Evolutionary conservation across 352 stramenopile species (phyloP).

Genomic region (Phytophthora fragariae): DNA sequence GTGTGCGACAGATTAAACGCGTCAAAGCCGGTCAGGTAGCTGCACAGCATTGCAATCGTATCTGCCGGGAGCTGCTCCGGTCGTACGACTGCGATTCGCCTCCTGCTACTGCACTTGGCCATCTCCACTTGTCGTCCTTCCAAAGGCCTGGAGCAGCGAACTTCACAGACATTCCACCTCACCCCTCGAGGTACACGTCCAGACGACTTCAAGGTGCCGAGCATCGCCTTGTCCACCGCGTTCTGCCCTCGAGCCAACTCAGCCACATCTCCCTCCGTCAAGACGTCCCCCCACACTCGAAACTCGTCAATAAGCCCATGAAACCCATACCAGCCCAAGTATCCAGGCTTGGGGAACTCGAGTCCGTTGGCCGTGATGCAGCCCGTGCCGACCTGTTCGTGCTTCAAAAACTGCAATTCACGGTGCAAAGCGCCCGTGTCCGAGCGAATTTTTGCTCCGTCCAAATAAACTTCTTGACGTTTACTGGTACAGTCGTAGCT

Average conservation of each 20-base stretch:
- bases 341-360: constrained; percentile 11
- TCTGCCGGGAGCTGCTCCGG: constrained; percentile 34
- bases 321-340: constrained; percentile 45
- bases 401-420: constrained; percentile 26
- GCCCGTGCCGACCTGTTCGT: constrained; percentile 41
- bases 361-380: constrained; percentile 31
- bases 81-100: constrained; percentile 15
- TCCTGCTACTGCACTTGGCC: background rate
- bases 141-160: constrained; percentile 12
- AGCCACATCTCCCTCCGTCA: constrained; percentile 19
- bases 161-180: constrained; percentile 26
- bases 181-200: constrained; percentile 3
- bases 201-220: constrained; percentile 6
- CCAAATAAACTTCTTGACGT: constrained; percentile 35
- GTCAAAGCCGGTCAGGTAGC: constrained; percentile 42
- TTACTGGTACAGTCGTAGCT: constrained; percentile 31
- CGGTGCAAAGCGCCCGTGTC: constrained; percentile 15
- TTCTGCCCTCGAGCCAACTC: constrained; percentile 14
- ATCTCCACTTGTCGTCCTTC: constrained; percentile 12
- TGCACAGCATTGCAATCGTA: constrained; percentile 27
- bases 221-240: background rate
- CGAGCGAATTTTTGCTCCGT: constrained; percentile 24
- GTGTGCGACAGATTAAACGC: constrained; percentile 38
- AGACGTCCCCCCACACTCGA: constrained; percentile 33
- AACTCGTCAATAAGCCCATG: constrained; percentile 48